These are phyloP conservation scores for Parathielavia hyrcaniae DNA, from an alignment of 495 filamentous ascomycete genomes.

Conservation along the genomic window DNA sequence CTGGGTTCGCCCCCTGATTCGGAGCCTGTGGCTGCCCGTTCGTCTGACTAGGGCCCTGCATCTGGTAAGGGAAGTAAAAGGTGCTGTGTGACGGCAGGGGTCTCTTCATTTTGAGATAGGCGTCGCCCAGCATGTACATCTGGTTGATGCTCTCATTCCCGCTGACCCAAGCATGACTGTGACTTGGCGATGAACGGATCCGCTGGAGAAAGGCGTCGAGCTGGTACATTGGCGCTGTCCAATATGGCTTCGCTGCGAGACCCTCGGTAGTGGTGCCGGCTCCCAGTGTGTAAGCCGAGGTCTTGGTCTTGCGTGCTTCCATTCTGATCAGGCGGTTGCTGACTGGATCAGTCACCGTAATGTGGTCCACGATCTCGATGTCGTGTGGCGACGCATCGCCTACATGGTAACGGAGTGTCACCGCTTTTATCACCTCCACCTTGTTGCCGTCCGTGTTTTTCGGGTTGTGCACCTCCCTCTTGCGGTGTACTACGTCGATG, in stretches of 20 bases:
- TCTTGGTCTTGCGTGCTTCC: neutral
- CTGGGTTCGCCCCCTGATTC: too few relatives aligned
- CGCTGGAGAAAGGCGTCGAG: neutral
- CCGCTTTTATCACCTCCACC: neutral
- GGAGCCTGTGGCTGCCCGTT: too few relatives aligned
- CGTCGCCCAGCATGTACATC: neutral
- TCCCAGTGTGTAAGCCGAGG: neutral
- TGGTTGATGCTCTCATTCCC: neutral
- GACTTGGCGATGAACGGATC: neutral
- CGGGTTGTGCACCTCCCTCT: too few relatives aligned
- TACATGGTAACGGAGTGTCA: neutral
- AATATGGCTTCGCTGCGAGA: neutral
- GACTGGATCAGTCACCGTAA: neutral
- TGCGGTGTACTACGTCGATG: neutral
- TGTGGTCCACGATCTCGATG: neutral
- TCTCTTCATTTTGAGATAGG: too few relatives aligned
- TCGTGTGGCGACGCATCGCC: neutral
- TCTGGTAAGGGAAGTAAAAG: too few relatives aligned
- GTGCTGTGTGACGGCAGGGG: too few relatives aligned
- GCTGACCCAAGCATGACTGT: neutral
- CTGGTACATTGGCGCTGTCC: slow-evolving; percentile 1
- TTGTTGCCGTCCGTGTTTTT: neutral
- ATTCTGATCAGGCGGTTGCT: neutral
- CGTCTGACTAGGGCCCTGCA: too few relatives aligned
- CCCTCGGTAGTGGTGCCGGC: neutral